Percentiles rank a stretch among this genome's conserved stretches.
phyloP scores from a whole-genome alignment of 192 early-diverging fungal genomes.

The Rhizophagus prolifer region DNA sequence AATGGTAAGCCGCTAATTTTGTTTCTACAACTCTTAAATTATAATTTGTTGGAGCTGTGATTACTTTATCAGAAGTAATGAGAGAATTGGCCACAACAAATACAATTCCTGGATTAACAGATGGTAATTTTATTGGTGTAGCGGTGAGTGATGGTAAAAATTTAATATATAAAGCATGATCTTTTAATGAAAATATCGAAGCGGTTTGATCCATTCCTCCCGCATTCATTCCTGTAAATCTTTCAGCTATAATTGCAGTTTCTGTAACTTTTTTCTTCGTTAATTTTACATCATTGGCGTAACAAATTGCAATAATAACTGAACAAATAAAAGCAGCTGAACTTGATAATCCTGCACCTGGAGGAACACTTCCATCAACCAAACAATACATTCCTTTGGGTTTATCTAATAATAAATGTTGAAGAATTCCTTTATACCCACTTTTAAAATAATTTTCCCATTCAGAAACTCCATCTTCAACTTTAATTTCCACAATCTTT shows the following conservation, averaged over 20 bases:
- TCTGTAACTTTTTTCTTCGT: slow-evolving; percentile 59
- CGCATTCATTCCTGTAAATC: slow-evolving; percentile 65
- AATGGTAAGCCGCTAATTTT: slow-evolving; percentile 64
- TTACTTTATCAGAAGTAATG: slow-evolving; percentile 82
- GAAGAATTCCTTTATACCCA: slow-evolving; percentile 77
- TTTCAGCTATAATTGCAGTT: slow-evolving; percentile 79
- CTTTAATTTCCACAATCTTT: slow-evolving; percentile 67
- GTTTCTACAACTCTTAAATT: slow-evolving; percentile 94
- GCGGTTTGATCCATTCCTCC: slow-evolving; percentile 88
- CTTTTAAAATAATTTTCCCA: slow-evolving; percentile 96
- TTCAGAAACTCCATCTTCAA: slow-evolving; percentile 54
- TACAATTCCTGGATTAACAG: slow-evolving; percentile 47
- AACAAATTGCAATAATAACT: slow-evolving; percentile 66
- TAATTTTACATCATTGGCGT: slow-evolving; percentile 47
- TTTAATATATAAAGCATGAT: slow-evolving; percentile 74
- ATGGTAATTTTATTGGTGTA: slow-evolving; percentile 65
- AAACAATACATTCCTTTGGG: slow-evolving; percentile 67
- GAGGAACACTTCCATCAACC: slow-evolving; percentile 79
- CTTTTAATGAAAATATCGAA: slow-evolving; percentile 73
- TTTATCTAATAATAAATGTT: slow-evolving; percentile 42
- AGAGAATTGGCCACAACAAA: slow-evolving; percentile 92
- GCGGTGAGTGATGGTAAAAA: slow-evolving; percentile 73
- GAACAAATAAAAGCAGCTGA: slow-evolving; percentile 83
- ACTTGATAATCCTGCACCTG: slow-evolving; percentile 83
- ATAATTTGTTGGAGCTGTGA: slow-evolving; percentile 85